A percentile compares a stretch with the other conserved stretches of the same genome.
Evolutionary conservation across 2,329 filamentous ascomycete species (phyloP).

Genomic region (Calonectria hawksworthii): DNA sequence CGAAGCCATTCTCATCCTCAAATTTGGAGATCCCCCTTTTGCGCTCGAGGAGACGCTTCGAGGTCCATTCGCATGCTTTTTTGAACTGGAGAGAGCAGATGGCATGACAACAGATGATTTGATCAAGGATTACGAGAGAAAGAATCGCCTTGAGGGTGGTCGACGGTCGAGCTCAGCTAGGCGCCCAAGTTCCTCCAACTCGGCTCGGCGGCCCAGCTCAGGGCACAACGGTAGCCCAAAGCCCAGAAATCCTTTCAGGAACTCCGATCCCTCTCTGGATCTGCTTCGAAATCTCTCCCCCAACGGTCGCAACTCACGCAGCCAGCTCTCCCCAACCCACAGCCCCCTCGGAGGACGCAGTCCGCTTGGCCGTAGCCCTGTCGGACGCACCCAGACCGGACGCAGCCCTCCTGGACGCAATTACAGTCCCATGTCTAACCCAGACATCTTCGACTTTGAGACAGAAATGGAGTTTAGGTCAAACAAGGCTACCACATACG

Average conservation of each 20-base stretch:
- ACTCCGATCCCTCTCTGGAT: slow-evolving; percentile 29
- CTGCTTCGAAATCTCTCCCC: slow-evolving; percentile 40
- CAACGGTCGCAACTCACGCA: slow-evolving; percentile 13
- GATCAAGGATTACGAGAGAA: slow-evolving; percentile 53
- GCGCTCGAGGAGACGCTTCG: slow-evolving; percentile 59
- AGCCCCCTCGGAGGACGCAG: slow-evolving; percentile 31
- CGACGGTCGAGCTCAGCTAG: slow-evolving; percentile 40
- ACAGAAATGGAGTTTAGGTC: slow-evolving; percentile 57
- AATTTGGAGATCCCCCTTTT: slow-evolving; percentile 57
- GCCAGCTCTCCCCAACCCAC: slow-evolving; percentile 17
- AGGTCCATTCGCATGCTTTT: slow-evolving; percentile 62
- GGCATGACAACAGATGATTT: slow-evolving; percentile 58
- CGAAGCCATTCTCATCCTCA: slow-evolving; percentile 59
- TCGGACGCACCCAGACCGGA: slow-evolving; percentile 21
- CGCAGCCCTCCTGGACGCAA: slow-evolving; percentile 32
- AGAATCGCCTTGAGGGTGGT: slow-evolving; percentile 40
- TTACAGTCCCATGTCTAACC: slow-evolving; percentile 46
- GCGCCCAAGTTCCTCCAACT: slow-evolving; percentile 37
- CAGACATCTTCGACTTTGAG: slow-evolving; percentile 49
- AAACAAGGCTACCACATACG: slow-evolving; percentile 55
- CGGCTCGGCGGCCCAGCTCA: slow-evolving; percentile 36
- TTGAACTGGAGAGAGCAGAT: slow-evolving; percentile 60
- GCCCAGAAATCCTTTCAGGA: slow-evolving; percentile 30
- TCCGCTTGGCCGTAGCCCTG: slow-evolving; percentile 6
- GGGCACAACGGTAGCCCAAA: slow-evolving; percentile 34